These are phyloP conservation scores for Agaricus subrufescens DNA, from an alignment of 768 basidiomycete genomes.

Conservation along the genomic window DNA sequence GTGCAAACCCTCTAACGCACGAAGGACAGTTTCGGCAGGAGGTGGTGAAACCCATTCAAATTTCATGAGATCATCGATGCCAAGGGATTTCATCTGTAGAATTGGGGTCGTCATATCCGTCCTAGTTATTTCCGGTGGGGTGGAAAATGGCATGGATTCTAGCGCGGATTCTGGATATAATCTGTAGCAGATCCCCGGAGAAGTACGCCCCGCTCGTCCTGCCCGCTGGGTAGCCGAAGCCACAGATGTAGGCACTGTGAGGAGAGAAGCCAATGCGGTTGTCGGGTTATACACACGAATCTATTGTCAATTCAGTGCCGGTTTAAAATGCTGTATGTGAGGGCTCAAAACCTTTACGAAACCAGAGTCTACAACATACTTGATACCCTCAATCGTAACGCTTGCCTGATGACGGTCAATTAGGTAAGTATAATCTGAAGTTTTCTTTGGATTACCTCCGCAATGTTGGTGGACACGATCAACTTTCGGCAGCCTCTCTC, in stretches of 20 bases:
- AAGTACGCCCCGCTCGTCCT: constrained; percentile 92
- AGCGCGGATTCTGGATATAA: constrained; percentile 72
- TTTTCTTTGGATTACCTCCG: constrained; percentile 55
- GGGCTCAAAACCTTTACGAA: constrained; percentile 75
- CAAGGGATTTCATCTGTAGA: constrained; percentile 90
- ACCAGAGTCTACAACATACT: constrained; percentile 90
- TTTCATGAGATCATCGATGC: constrained; percentile 92
- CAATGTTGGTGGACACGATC: constrained; percentile 92
- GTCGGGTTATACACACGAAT: constrained; percentile 88
- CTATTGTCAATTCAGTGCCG: constrained; percentile 32
- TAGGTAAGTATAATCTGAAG: background rate
- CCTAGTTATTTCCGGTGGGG: constrained; percentile 87
- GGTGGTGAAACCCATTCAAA: constrained; percentile 95
- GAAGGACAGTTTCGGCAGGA: constrained; percentile 77
- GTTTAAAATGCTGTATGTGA: background rate
- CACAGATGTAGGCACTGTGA: constrained; percentile 76
- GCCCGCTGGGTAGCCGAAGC: constrained; percentile 93
- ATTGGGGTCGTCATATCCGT: constrained; percentile 90
- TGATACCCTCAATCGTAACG: constrained; percentile 94
- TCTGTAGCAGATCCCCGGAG: constrained; percentile 88
- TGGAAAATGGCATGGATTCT: constrained; percentile 57
- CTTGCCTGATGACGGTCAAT: constrained; percentile 55
- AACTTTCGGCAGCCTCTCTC: constrained; percentile 82
- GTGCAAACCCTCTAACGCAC: constrained; percentile 81
- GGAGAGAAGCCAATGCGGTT: constrained; percentile 78